Evolutionary conservation across 2,329 filamentous ascomycete species (phyloP).

Genomic region (Camillea tinctor): DNA sequence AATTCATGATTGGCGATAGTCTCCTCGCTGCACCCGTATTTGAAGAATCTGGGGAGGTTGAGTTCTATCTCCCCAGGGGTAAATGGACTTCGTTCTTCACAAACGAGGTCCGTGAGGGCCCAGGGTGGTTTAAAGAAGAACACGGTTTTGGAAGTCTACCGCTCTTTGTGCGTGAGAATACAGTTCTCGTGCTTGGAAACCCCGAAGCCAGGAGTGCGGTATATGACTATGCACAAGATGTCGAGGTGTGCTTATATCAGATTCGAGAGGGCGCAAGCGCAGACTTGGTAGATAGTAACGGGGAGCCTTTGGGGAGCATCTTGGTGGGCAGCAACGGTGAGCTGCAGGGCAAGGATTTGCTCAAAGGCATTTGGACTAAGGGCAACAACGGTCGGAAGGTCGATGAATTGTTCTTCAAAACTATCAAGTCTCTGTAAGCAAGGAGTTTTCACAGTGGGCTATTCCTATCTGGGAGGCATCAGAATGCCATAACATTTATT

Average conservation of each 20-base stretch:
- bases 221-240: slow-evolving; percentile 46
- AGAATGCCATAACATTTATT: too few relatives aligned
- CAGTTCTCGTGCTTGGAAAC: slow-evolving; percentile 46
- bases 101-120: slow-evolving; percentile 47
- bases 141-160: slow-evolving; percentile 59
- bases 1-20: slow-evolving; percentile 70
- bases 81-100: slow-evolving; percentile 50
- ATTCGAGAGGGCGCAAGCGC: slow-evolving; percentile 40
- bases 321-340: slow-evolving; percentile 39
- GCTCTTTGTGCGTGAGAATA: slow-evolving; percentile 56
- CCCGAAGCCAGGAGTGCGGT: slow-evolving; percentile 39
- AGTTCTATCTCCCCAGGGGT: slow-evolving; percentile 61
- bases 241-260: slow-evolving; percentile 49
- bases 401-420: slow-evolving; percentile 18
- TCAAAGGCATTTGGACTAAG: slow-evolving; percentile 37
- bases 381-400: slow-evolving; percentile 21
- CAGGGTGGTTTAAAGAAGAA: slow-evolving; percentile 59
- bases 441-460: not conserved
- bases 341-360: slow-evolving; percentile 37
- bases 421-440: slow-evolving; percentile 24
- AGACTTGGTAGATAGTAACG: slow-evolving; percentile 42
- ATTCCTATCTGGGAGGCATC: too few relatives aligned
- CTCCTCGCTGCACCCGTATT: slow-evolving; percentile 66
- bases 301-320: slow-evolving; percentile 40
- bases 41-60: slow-evolving; percentile 62